phyloP scores from a whole-genome alignment of 805 yeast species.

The Torulaspora quercuum region DNA sequence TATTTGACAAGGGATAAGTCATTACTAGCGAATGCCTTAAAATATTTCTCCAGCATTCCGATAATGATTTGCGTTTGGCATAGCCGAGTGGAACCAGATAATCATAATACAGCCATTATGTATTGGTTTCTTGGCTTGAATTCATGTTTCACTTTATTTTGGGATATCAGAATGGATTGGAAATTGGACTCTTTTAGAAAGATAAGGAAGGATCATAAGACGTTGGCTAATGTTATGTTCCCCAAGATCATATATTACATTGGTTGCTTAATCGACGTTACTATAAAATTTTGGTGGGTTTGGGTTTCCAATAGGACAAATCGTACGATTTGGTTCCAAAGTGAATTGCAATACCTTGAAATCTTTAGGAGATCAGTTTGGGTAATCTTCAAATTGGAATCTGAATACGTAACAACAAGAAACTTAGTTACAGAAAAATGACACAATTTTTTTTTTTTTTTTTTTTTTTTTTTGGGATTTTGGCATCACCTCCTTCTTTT shows the following conservation, averaged over 20 bases:
- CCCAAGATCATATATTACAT: slow-evolving; percentile 44
- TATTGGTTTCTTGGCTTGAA: slow-evolving; percentile 51
- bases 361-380: slow-evolving; percentile 83
- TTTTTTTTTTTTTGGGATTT: neutral
- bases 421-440: slow-evolving; percentile 11
- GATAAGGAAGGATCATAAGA: slow-evolving; percentile 15
- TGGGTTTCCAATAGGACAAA: slow-evolving; percentile 39
- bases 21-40: slow-evolving; percentile 68
- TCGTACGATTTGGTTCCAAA: slow-evolving; percentile 50
- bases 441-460: neutral
- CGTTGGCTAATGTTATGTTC: slow-evolving; percentile 12
- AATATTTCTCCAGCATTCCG: slow-evolving; percentile 67
- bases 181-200: slow-evolving; percentile 51
- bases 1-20: slow-evolving; percentile 39
- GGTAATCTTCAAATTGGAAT: slow-evolving; percentile 81
- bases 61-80: slow-evolving; percentile 42
- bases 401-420: slow-evolving; percentile 49
- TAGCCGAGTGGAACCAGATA: slow-evolving; percentile 15
- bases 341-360: slow-evolving; percentile 65
- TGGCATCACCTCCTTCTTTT: slow-evolving; percentile 28
- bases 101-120: slow-evolving; percentile 26
- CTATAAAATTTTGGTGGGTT: slow-evolving; percentile 75
- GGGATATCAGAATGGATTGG: slow-evolving; percentile 96
- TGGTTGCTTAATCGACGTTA: slow-evolving; percentile 59
- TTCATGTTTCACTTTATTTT: slow-evolving; percentile 72